phyloP scores from a whole-genome alignment of 495 filamentous ascomycete species.

The Annulohypoxylon bovei region DNA sequence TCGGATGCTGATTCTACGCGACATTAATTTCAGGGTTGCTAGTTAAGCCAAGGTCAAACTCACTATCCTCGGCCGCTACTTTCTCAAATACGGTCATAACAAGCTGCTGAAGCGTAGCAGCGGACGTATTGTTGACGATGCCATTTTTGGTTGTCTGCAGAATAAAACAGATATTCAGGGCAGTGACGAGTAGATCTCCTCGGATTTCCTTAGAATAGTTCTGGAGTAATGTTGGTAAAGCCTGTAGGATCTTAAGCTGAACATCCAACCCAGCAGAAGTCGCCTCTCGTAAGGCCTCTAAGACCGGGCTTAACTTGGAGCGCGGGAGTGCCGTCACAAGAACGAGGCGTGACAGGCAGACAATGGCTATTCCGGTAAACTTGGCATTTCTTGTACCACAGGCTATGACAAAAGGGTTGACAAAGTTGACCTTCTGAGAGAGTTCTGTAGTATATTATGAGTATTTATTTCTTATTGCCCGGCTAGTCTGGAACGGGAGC shows the following conservation, averaged over 20 bases:
- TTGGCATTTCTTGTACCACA: constrained; percentile 89
- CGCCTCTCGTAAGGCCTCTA: constrained; percentile 87
- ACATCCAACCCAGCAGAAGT: constrained; percentile 81
- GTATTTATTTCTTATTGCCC: constrained; percentile 6
- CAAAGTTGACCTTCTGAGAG: constrained; percentile 79
- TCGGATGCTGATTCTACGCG: constrained; percentile 56
- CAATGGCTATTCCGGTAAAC: constrained; percentile 83
- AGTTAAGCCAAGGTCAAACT: constrained; percentile 32
- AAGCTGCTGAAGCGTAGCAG: constrained; percentile 93
- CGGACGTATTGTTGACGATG: constrained; percentile 92
- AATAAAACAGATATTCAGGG: constrained; percentile 89
- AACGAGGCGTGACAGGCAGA: constrained; percentile 88
- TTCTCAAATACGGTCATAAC: constrained; percentile 93
- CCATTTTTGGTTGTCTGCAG: constrained; percentile 89
- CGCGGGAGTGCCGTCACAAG: constrained; percentile 79
- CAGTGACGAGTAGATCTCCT: constrained; percentile 80
- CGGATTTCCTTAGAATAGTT: constrained; percentile 86
- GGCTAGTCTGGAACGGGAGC: constrained; percentile 31
- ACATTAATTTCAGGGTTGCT: constrained; percentile 12
- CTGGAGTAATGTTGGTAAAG: constrained; percentile 88
- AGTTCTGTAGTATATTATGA: constrained; percentile 70
- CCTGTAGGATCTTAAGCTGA: constrained; percentile 95
- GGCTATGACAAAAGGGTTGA: constrained; percentile 91
- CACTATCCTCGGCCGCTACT: constrained; percentile 83
- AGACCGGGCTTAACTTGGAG: constrained; percentile 77